Conservation (phyloP, 306 rosid genomes). For the Myrica gale region DNA sequence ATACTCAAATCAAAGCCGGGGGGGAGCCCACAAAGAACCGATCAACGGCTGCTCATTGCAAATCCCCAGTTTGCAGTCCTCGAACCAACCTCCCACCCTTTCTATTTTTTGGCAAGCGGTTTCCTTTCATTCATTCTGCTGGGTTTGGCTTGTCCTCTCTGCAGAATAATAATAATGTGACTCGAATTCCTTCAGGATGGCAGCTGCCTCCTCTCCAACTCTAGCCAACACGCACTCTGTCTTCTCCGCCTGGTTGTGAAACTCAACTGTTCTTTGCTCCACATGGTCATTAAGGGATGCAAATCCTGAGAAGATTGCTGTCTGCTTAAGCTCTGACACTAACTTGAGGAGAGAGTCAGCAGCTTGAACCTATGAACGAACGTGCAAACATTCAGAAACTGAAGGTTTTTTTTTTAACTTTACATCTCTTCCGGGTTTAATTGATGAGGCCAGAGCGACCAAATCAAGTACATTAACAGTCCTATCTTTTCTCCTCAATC, state of each 20-base stretch:
- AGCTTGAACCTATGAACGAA: constrained; percentile 59
- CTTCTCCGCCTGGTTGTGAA: constrained; percentile 64
- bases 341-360: constrained; percentile 80
- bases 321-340: constrained; percentile 86
- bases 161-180: constrained; percentile 69
- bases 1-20: not conserved
- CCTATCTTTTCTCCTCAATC: not conserved
- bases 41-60: not conserved
- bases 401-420: not conserved
- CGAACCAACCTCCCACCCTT: too few relatives aligned
- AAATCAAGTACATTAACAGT: not conserved
- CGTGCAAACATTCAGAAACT: not conserved
- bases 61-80: not conserved
- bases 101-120: too few relatives aligned
- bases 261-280: constrained; percentile 73
- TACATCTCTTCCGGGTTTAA: not conserved
- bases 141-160: constrained; percentile 37
- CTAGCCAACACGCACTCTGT: constrained; percentile 59
- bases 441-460: not conserved
- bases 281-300: constrained; percentile 91
- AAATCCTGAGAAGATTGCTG: constrained; percentile 90
- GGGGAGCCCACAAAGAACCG: too few relatives aligned
- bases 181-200: constrained; percentile 80
- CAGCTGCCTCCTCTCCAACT: constrained; percentile 86
- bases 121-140: not conserved